These are phyloP conservation scores for Kluyveromyces marxianus DNA, from an alignment of 1,139 yeast species.

Conservation along the genomic window DNA sequence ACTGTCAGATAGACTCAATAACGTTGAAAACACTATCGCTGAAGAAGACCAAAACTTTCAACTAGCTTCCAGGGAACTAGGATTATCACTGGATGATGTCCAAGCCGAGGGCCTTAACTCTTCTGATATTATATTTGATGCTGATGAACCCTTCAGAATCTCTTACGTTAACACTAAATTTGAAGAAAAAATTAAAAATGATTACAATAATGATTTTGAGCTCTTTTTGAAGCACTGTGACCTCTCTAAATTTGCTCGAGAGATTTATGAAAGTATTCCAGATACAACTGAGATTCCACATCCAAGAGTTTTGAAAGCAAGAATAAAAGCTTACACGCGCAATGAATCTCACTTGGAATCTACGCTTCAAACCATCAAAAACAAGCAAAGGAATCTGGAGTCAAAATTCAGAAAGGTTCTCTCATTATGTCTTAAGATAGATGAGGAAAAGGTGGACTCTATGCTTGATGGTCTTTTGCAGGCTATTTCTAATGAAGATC, in stretches of 20 bases:
- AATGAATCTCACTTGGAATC: constrained; percentile 49
- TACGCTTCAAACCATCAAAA: constrained; percentile 41
- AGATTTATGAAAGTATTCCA: constrained; percentile 19
- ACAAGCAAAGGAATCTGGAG: constrained; percentile 59
- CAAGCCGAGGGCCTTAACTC: constrained; percentile 37
- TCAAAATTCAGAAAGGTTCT: constrained; percentile 83
- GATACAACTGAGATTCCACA: constrained; percentile 44
- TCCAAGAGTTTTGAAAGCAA: constrained; percentile 55
- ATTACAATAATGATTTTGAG: constrained; percentile 25
- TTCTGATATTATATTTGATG: constrained; percentile 50
- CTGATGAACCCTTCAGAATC: constrained; percentile 79
- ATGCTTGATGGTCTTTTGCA: constrained; percentile 77
- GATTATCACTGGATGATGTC: constrained; percentile 25
- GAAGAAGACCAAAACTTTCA: constrained; percentile 50
- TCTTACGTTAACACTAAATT: constrained; percentile 48
- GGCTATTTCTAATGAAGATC: constrained; percentile 78
- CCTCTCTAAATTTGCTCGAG: constrained; percentile 17
- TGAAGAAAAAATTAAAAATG: constrained; percentile 31
- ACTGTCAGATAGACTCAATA: constrained; percentile 44
- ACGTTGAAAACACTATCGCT: constrained; percentile 48
- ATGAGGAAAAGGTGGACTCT: constrained; percentile 68
- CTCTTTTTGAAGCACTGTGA: constrained; percentile 17
- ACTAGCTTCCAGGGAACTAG: constrained; percentile 34
- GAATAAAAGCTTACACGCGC: constrained; percentile 71
- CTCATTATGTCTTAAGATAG: constrained; percentile 84